These are phyloP conservation scores for Orbilia quercus DNA, from an alignment of 2,329 filamentous ascomycete species.

Conservation along the genomic window DNA sequence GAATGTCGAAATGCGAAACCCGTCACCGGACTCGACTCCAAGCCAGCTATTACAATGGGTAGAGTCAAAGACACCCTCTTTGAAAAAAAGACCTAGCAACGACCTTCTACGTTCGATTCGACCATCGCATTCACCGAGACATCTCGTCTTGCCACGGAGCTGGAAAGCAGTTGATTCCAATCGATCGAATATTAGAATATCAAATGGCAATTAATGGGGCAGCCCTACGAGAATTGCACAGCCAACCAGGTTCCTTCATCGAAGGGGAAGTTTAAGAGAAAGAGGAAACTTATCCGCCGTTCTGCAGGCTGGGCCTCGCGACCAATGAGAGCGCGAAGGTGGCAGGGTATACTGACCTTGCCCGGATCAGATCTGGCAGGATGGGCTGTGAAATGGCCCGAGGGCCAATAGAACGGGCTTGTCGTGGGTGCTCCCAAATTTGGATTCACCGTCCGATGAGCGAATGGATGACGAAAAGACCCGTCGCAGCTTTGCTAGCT, in stretches of 20 bases:
- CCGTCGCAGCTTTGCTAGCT: constrained; percentile 7
- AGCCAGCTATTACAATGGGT: background rate
- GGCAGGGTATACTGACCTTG: constrained; percentile 5
- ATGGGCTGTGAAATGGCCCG: constrained; percentile 21
- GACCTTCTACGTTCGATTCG: constrained; percentile 2
- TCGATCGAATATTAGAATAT: background rate
- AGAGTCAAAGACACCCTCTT: background rate
- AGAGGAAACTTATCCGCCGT: constrained; percentile 34
- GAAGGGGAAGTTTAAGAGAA: constrained; percentile 37
- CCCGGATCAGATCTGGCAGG: constrained; percentile 14
- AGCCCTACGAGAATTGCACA: constrained; percentile 3
- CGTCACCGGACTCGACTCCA: constrained; percentile 12
- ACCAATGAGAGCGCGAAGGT: constrained; percentile 23
- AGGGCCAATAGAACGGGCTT: constrained; percentile 20
- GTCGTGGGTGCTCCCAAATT: constrained; percentile 35
- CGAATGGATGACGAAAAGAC: constrained; percentile 42
- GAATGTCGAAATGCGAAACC: constrained; percentile 28
- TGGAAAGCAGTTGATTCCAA: constrained; percentile 5
- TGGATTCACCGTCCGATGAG: constrained; percentile 27
- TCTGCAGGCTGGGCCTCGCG: constrained; percentile 4
- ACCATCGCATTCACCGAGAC: constrained; percentile 38
- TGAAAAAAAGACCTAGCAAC: too few species aligned
- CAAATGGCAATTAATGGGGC: background rate
- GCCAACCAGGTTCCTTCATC: constrained; percentile 7
- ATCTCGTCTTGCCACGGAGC: constrained; percentile 10